Percentiles rank a stretch among this genome's conserved stretches.
Evolutionary conservation across 768 basidiomycete genomes (phyloP).

Genomic region (Leccinum rimulosum): DNA sequence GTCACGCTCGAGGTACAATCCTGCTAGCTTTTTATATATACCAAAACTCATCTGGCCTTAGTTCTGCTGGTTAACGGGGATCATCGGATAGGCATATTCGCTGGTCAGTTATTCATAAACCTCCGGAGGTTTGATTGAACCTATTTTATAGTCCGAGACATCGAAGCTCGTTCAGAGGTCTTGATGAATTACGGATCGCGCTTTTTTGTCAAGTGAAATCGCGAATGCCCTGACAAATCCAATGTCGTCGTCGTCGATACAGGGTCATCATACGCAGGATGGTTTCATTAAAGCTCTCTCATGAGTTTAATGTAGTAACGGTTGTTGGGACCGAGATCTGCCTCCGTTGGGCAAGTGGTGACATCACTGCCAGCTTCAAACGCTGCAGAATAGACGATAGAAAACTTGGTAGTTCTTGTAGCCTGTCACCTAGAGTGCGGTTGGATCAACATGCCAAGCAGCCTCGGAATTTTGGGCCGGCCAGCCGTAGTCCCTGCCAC

Average conservation of each 20-base stretch:
- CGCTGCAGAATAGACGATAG: neutral
- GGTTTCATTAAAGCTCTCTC: slow-evolving; percentile 7
- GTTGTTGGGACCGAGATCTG: neutral
- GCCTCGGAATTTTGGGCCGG: neutral
- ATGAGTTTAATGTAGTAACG: neutral
- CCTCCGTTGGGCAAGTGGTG: neutral
- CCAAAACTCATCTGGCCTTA: slow-evolving; percentile 22
- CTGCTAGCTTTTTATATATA: neutral
- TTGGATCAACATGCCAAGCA: neutral
- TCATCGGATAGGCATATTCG: slow-evolving; percentile 61
- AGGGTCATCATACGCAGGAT: slow-evolving; percentile 2
- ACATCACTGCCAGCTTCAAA: neutral
- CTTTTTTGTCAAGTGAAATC: slow-evolving; percentile 37
- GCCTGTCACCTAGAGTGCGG: neutral
- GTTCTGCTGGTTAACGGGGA: slow-evolving; percentile 64
- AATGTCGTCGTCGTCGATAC: neutral
- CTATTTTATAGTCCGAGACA: slow-evolving; percentile 32
- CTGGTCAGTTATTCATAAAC: slow-evolving; percentile 10
- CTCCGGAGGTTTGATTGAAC: neutral
- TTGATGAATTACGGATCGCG: slow-evolving; percentile 56
- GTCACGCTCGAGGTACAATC: slow-evolving; percentile 42
- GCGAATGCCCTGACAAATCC: neutral
- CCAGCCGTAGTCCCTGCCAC: neutral
- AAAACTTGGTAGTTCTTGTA: neutral
- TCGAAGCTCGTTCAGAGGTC: slow-evolving; percentile 47